Conservation (phyloP, 139 green algal genomes). For the Zygnema cylindricum region DNA sequence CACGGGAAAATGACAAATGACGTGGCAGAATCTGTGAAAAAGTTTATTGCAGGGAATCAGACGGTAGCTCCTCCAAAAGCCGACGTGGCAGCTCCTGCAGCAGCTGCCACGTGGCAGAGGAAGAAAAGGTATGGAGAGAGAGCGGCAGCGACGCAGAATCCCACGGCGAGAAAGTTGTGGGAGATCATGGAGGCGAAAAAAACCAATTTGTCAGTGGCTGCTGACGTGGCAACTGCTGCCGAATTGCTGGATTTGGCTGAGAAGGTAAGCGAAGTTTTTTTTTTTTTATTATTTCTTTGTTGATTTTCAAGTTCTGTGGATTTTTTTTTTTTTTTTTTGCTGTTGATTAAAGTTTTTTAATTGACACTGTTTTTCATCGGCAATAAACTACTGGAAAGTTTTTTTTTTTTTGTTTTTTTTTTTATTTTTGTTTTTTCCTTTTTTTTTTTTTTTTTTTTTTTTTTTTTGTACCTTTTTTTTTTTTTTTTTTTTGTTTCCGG, state of each 20-base stretch:
- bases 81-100: neutral
- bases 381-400: neutral
- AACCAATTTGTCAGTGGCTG: constrained; percentile 96
- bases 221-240: constrained; percentile 86
- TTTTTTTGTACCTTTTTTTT: no score
- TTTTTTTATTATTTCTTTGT: constrained; percentile 2
- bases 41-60: constrained; percentile 94
- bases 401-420: no score
- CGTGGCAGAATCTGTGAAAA: constrained; percentile 71
- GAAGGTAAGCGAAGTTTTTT: no score
- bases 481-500: neutral
- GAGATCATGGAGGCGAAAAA: constrained; percentile 92
- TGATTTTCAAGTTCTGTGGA: neutral
- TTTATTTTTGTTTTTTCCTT: no score
- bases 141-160: constrained; percentile 75
- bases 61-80: constrained; percentile 65
- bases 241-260: constrained; percentile 93
- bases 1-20: constrained; percentile 54
- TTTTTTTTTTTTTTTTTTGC: neutral
- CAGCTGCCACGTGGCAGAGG: constrained; percentile 16
- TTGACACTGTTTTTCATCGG: neutral
- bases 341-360: neutral
- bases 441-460: no score
- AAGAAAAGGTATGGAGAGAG: constrained; percentile 81
- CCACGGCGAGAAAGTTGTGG: constrained; percentile 76